Evolutionary conservation across 129 eudicot genomes (phyloP), one percentile per base, ranked within the genome.

Genomic region (Artemisia tridentata): DNA sequence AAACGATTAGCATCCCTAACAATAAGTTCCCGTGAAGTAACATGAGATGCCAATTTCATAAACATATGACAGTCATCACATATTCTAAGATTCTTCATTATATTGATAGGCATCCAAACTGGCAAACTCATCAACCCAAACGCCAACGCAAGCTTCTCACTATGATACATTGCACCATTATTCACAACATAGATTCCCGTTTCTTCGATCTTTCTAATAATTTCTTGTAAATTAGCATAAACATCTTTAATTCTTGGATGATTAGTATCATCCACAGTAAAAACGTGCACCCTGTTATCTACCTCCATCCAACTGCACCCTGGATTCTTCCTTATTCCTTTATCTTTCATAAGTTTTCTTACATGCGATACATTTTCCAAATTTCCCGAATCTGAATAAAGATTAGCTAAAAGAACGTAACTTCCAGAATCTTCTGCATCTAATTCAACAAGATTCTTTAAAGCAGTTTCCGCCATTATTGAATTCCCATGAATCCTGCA

Each of bases 301-400:
- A 72, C 84, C 52, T 81, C 89, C 45, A 81, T 81, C 89, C 89
- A 84, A 72, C 89, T 85, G 66, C 88, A 84, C 43, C 89, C 86
- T 0, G 86, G 84, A 73, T 75, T 72, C 67, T 85, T 85, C 55
- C 72, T 43, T 60, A 85, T 74, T 60, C 84, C 84, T 58, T 76
- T 82, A 1, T 82, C 90, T 65, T 78, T 85, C 86, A 85, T 85
- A 13, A 75, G 16, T 18, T 63, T 73, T 60, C 90, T 76, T 38
- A 82, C 78, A 47, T 82, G 65, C 15, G 78, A 68, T 43, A 72
- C 82, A 67, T 73, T 69, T 27, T 85, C 84, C 65, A 68, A 54
- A 51, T 79, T 69, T 7, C 90, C 90, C 10, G 74, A 79, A 69
- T 79, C 86, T 2, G 80, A 49, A 53, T 82, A 85, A 46, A 82